Conservation (phyloP, 345 rosid species). For the Syzygium aqueum region DNA sequence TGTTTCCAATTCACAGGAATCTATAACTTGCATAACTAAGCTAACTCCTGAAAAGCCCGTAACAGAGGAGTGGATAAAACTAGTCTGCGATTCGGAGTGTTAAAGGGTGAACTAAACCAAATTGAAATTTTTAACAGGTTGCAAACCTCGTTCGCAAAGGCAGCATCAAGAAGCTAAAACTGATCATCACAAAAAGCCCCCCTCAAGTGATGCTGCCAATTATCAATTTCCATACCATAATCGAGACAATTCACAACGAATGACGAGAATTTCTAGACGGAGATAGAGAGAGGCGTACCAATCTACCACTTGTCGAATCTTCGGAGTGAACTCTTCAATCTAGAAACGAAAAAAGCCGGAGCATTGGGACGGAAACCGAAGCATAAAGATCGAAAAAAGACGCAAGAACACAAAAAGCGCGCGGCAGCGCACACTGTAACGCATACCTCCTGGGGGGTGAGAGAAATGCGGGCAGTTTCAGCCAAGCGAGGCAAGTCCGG, state of each 20-base stretch:
- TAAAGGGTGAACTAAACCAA: background rate
- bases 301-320: slow-evolving; percentile 59
- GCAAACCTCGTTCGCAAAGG: background rate
- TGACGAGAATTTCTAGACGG: background rate
- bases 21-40: background rate
- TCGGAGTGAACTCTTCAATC: slow-evolving; percentile 63
- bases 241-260: background rate
- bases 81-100: background rate
- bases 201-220: background rate
- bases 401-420: background rate
- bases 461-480: slow-evolving; percentile 75
- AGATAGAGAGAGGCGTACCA: slow-evolving; percentile 29
- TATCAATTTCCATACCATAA: background rate
- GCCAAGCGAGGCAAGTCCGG: slow-evolving; percentile 66
- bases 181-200: background rate
- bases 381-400: background rate
- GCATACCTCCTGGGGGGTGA: slow-evolving; percentile 49
- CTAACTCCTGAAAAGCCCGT: background rate
- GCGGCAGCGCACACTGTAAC: background rate
- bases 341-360: background rate
- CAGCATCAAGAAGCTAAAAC: background rate
- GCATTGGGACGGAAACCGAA: background rate
- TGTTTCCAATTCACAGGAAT: background rate
- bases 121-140: background rate
- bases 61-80: background rate